Conservation (phyloP, 306 rosid genomes). For the Trifolium fragiferum region DNA sequence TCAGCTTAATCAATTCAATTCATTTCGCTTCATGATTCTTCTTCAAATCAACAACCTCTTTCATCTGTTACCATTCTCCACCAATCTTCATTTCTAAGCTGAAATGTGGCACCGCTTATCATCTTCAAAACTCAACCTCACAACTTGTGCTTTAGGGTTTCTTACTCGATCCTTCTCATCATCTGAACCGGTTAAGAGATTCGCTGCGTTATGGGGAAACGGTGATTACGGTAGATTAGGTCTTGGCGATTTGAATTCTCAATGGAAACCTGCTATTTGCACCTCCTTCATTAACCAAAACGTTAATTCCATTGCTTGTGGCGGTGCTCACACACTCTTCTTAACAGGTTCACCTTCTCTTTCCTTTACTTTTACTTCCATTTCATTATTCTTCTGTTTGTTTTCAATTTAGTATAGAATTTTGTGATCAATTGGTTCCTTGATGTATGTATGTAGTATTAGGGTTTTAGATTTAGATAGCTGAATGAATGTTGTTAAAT, state of each 20-base stretch:
- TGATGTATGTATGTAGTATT: neutral
- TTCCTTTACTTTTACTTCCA: neutral
- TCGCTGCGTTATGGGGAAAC: constrained; percentile 89
- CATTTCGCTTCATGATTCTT: constrained; percentile 15
- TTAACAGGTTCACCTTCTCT: constrained; percentile 59
- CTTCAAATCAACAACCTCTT: neutral
- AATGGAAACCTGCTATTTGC: constrained; percentile 72
- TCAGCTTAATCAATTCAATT: neutral
- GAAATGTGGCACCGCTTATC: constrained; percentile 50
- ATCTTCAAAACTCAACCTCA: constrained; percentile 30
- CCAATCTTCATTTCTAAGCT: neutral
- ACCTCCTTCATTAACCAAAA: constrained; percentile 55
- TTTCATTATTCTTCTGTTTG: neutral
- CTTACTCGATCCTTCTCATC: constrained; percentile 52
- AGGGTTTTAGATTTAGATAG: constrained; percentile 18
- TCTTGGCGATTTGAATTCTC: constrained; percentile 74
- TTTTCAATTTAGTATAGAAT: neutral
- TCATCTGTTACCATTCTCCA: neutral
- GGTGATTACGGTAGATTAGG: constrained; percentile 92
- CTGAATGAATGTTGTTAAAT: constrained; percentile 14
- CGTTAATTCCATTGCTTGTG: constrained; percentile 75
- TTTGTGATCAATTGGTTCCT: neutral
- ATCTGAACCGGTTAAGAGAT: constrained; percentile 50
- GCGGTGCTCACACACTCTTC: constrained; percentile 97
- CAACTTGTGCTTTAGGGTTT: constrained; percentile 35